Base-by-base conservation (phyloP, 139 green algal genomes). In the Chlamydomonas applanata region DNA sequence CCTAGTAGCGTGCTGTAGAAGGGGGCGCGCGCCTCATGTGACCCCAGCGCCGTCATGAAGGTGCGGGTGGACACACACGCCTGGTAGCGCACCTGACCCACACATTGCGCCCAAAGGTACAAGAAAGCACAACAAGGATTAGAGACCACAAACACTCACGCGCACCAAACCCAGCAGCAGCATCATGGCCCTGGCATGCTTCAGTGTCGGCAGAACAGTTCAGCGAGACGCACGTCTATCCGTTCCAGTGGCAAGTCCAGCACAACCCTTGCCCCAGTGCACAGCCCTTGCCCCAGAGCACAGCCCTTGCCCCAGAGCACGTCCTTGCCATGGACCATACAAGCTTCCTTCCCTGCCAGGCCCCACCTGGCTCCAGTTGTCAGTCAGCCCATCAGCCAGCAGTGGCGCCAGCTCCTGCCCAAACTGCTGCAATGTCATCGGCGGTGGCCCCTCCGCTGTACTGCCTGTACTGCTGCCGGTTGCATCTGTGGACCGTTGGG, bases 321-420 rank as follows among this genome's bases (percentile, higher is more conserved):
- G n/a, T n/a, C n/a, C n/a, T n/a, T n/a, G n/a, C n/a, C n/a, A n/a
- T n/a, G n/a, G n/a, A n/a, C n/a, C n/a, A n/a, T n/a, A n/a, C n/a
- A n/a, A n/a, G n/a, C n/a, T n/a, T 46, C 14, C 35, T 56, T 33
- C 64, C 14, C 35, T 29, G 20, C 29, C 27, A 5, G 40, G 7
- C 1, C 83, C 0, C 72, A 93, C 90, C 84, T 97, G 93, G 72
- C 89, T 95, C 94, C 94, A 98, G 80, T 97, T 97, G 85, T 98
- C 94, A 29, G 75, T 88, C 27, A 97, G 77, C 16, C 92, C 89
- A 63, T 92, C 85, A n/a, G 81, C 82, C 62, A 94, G 69, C 14
- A 69, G 66, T 29, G 79, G 66, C 32, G 82, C 82, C n/a, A 89
- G 46, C 20, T 52, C 14, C 45, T 25, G 34, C 4, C 24, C 67